phyloP scores from a whole-genome alignment of 2,329 filamentous ascomycete species.

The Passalora sequoiae region DNA sequence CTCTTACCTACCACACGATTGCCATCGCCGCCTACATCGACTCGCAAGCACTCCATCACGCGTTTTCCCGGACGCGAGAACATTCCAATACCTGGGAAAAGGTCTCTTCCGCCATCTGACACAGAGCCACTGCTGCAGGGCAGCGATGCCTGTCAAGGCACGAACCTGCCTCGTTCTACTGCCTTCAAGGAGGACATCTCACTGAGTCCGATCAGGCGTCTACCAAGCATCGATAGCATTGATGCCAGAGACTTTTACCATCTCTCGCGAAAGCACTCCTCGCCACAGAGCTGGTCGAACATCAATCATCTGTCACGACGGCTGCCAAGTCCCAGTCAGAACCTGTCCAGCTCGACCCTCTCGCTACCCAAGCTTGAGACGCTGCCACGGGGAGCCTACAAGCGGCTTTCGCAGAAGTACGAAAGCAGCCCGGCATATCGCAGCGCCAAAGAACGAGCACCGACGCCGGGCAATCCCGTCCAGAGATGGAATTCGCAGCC shows the following conservation, averaged over 20 bases:
- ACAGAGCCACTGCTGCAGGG: slow-evolving; percentile 31
- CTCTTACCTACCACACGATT: slow-evolving; percentile 21
- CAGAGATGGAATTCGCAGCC: slow-evolving; percentile 33
- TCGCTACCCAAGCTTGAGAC: slow-evolving; percentile 4
- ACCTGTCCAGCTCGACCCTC: slow-evolving; percentile 5
- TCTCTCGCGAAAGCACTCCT: slow-evolving; percentile 13
- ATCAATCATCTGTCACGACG: slow-evolving; percentile 4
- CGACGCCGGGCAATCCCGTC: slow-evolving; percentile 23
- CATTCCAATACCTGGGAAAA: slow-evolving; percentile 12
- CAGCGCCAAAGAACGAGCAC: slow-evolving; percentile 15
- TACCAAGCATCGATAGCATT: slow-evolving; percentile 20
- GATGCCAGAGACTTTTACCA: slow-evolving; percentile 14
- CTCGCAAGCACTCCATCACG: slow-evolving; percentile 24
- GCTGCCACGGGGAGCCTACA: slow-evolving; percentile 2
- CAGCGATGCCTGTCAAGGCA: slow-evolving; percentile 9
- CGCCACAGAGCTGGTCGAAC: slow-evolving; percentile 17
- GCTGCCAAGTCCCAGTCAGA: slow-evolving; percentile 2
- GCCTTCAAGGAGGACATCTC: slow-evolving; percentile 34
- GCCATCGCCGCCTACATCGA: slow-evolving; percentile 24
- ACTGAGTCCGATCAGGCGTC: slow-evolving; percentile 25
- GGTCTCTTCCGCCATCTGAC: slow-evolving; percentile 30
- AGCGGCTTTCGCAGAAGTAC: slow-evolving; percentile 20
- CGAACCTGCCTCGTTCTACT: slow-evolving; percentile 20
- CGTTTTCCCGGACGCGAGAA: slow-evolving; percentile 16
- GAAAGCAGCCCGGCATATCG: slow-evolving; percentile 28